These are phyloP conservation scores for Aspergillus carlsbadensis DNA, from an alignment of 495 filamentous ascomycete genomes.

Conservation along the genomic window DNA sequence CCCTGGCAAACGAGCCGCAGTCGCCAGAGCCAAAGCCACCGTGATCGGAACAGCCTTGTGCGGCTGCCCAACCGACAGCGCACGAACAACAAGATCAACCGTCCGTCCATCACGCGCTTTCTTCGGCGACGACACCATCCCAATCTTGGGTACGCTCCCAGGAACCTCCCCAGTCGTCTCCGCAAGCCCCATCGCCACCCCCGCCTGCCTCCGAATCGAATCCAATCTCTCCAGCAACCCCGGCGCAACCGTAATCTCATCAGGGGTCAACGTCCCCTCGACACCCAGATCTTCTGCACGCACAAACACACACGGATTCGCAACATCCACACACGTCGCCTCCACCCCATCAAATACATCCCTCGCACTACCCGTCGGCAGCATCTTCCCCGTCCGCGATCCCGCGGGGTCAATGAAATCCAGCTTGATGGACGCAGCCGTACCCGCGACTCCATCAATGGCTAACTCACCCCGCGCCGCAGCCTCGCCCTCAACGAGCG, in stretches of 20 bases:
- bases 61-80: slow-evolving; percentile 53
- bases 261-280: slow-evolving; percentile 48
- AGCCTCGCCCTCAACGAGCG: slow-evolving; percentile 49
- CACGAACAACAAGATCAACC: slow-evolving; percentile 47
- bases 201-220: slow-evolving; percentile 58
- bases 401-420: slow-evolving; percentile 68
- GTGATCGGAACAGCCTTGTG: slow-evolving; percentile 66
- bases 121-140: slow-evolving; percentile 50
- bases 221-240: slow-evolving; percentile 54
- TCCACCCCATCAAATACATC: slow-evolving; percentile 53
- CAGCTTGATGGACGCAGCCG: slow-evolving; percentile 53
- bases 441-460: slow-evolving; percentile 69
- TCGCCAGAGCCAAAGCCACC: slow-evolving; percentile 58
- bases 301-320: slow-evolving; percentile 68
- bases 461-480: slow-evolving; percentile 53
- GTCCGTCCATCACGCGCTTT: background rate
- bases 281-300: slow-evolving; percentile 51
- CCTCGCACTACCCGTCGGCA: slow-evolving; percentile 61
- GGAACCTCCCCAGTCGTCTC: slow-evolving; percentile 40
- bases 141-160: slow-evolving; percentile 65
- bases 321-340: slow-evolving; percentile 62
- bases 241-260: slow-evolving; percentile 48
- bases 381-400: slow-evolving; percentile 61
- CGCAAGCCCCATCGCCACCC: slow-evolving; percentile 62
- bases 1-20: slow-evolving; percentile 40